phyloP scores from a whole-genome alignment of 148 eudicot genomes.

The Chenopodium formosanum region DNA sequence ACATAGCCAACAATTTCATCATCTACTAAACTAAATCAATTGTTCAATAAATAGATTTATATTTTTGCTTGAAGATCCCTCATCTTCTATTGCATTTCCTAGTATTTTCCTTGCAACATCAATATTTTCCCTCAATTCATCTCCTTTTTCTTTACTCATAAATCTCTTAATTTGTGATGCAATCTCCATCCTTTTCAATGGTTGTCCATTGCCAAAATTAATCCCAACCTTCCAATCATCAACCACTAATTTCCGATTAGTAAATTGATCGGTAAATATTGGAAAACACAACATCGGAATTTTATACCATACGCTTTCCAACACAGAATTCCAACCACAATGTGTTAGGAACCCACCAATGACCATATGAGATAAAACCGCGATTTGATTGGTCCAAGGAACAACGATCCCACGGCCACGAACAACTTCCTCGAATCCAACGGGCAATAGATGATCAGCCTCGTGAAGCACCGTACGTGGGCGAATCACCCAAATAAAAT shows the following conservation, averaged over 20 bases:
- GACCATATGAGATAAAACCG: constrained; percentile 43
- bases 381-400: constrained; percentile 61
- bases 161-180: constrained; percentile 36
- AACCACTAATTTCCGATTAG: constrained; percentile 64
- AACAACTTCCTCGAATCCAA: constrained; percentile 43
- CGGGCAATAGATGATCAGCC: constrained; percentile 25
- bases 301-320: constrained; percentile 61
- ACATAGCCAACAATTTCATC: neutral
- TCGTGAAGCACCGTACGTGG: constrained; percentile 31
- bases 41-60: constrained; percentile 41
- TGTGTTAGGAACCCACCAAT: constrained; percentile 70
- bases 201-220: constrained; percentile 37
- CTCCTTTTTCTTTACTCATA: constrained; percentile 33
- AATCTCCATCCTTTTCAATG: constrained; percentile 35
- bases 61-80: constrained; percentile 52
- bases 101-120: constrained; percentile 30
- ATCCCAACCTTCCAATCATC: constrained; percentile 75
- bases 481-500: constrained; percentile 73
- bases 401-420: constrained; percentile 48
- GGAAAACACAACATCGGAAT: constrained; percentile 72
- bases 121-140: constrained; percentile 23
- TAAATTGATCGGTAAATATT: constrained; percentile 59
- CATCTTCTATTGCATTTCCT: constrained; percentile 31
- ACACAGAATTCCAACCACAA: constrained; percentile 75
- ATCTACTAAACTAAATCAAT: neutral